Evolutionary conservation across 2,329 filamentous ascomycete species (phyloP).

Genomic region (Exserohilum rostratum): DNA sequence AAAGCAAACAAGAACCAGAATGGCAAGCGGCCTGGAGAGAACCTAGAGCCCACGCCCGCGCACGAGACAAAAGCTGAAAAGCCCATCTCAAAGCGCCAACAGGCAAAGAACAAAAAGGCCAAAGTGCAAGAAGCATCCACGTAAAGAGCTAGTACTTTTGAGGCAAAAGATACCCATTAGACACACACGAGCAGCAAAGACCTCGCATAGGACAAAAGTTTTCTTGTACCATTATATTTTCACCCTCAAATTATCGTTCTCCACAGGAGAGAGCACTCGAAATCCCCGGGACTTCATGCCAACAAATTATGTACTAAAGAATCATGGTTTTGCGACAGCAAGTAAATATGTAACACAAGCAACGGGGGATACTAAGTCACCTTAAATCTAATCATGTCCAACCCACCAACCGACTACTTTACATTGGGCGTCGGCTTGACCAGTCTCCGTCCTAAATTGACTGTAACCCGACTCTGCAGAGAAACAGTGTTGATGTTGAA

Average conservation of each 20-base stretch:
- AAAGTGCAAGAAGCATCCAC: constrained; percentile 14
- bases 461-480: constrained; percentile 45
- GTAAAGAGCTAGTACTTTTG: background rate
- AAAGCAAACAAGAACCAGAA: constrained; percentile 35
- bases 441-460: constrained; percentile 37
- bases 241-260: background rate
- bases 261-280: background rate
- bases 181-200: background rate
- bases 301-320: background rate
- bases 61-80: constrained; percentile 32
- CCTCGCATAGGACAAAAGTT: background rate
- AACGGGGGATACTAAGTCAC: too few species aligned
- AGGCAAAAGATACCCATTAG: constrained; percentile 11
- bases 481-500: constrained; percentile 45
- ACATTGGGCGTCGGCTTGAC: constrained; percentile 26
- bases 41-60: constrained; percentile 28
- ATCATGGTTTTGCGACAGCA: background rate
- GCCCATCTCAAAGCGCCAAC: constrained; percentile 41
- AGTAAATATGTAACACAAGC: background rate
- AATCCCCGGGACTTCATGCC: too few species aligned
- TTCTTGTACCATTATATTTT: background rate
- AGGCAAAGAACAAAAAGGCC: constrained; percentile 41
- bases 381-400: background rate
- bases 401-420: constrained; percentile 14
- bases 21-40: constrained; percentile 36